Conservation (phyloP, 169 alveolate species). For the Plasmodium coatneyi region DNA sequence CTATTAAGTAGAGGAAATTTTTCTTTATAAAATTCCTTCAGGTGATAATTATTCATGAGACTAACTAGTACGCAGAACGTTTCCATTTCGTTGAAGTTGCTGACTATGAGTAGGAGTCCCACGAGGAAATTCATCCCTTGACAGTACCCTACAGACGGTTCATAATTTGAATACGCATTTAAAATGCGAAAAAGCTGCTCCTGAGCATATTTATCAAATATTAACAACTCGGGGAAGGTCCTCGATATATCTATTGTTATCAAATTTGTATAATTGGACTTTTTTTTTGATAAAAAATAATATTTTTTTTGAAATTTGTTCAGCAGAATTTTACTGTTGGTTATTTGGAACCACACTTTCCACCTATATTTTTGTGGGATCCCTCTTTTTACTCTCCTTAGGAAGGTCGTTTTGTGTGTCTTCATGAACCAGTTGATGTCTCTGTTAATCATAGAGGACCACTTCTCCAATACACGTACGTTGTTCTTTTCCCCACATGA, state of each 20-base stretch:
- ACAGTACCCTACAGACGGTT: conserved; percentile 86
- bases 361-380: conserved; percentile 82
- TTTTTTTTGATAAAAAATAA: conserved; percentile 57
- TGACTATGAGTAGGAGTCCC: conserved; percentile 82
- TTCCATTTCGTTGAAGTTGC: conserved; percentile 79
- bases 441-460: conserved; percentile 79
- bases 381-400: conserved; percentile 81
- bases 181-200: conserved; percentile 85
- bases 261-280: conserved; percentile 71
- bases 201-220: conserved; percentile 81
- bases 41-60: conserved; percentile 76
- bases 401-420: conserved; percentile 75
- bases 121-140: conserved; percentile 93
- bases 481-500: conserved; percentile 74
- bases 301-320: conserved; percentile 67
- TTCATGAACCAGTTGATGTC: conserved; percentile 77
- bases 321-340: conserved; percentile 16
- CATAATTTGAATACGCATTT: conserved; percentile 85
- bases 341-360: conserved; percentile 78
- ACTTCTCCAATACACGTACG: conserved; percentile 61
- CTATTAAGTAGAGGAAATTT: conserved; percentile 78
- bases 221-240: conserved; percentile 80
- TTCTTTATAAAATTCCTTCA: conserved; percentile 79
- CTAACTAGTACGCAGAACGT: conserved; percentile 82
- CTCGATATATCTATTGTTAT: conserved; percentile 80